Conservation (phyloP, 441 rosid species). For the Biscutella laevigata region DNA sequence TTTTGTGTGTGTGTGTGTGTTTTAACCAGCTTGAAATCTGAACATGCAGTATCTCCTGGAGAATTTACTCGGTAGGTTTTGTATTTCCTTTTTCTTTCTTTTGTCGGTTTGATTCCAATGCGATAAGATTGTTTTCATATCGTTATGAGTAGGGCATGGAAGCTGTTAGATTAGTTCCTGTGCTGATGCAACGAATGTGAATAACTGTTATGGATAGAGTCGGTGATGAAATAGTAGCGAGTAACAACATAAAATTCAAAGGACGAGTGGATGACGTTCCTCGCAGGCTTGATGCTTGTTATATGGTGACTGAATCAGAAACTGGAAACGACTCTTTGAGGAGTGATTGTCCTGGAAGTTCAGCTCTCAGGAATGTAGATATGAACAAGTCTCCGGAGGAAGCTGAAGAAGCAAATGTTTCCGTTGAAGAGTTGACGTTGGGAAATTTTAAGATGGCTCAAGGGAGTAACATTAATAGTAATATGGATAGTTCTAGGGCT, state of each 20-base stretch:
- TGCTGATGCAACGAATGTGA: slow-evolving; percentile 21
- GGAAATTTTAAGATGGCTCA: slow-evolving; percentile 32
- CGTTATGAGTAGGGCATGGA: slow-evolving; percentile 13
- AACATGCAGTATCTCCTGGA: slow-evolving; percentile 4
- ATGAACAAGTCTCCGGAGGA: slow-evolving; percentile 25
- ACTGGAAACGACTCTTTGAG: slow-evolving; percentile 18
- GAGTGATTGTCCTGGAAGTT: slow-evolving; percentile 31
- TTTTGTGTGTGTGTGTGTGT: not conserved
- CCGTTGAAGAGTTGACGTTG: slow-evolving; percentile 40
- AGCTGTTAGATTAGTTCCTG: not conserved
- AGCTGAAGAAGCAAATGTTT: slow-evolving; percentile 17
- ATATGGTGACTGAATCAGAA: slow-evolving; percentile 30
- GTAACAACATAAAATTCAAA: slow-evolving; percentile 26
- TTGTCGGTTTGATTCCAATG: slow-evolving; percentile 15
- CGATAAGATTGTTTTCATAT: not conserved
- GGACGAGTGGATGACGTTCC: slow-evolving; percentile 30
- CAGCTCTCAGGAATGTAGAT: slow-evolving; percentile 23
- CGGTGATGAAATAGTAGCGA: slow-evolving; percentile 37
- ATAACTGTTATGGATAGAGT: slow-evolving; percentile 38
- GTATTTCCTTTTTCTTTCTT: not conserved
- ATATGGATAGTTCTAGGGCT: slow-evolving; percentile 23
- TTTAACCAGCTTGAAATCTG: not conserved
- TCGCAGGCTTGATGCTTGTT: slow-evolving; percentile 30
- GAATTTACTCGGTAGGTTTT: not conserved
- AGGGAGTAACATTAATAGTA: not conserved